Evolutionary conservation across 192 early-diverging fungal genomes (phyloP).

Genomic region (Coemansia sp.): DNA sequence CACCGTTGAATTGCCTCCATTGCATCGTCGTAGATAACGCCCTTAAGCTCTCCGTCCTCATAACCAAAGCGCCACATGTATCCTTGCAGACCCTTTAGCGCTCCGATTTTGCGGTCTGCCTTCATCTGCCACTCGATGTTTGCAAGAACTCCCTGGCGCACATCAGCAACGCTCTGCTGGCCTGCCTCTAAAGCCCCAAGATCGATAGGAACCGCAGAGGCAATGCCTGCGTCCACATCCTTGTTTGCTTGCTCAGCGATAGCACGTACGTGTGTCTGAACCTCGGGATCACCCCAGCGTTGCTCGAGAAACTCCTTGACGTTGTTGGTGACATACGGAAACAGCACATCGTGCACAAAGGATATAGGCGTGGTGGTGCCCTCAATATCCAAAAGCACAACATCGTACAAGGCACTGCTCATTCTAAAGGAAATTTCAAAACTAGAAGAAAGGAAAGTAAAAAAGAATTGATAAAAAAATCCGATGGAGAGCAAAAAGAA

Average conservation of each 20-base stretch:
- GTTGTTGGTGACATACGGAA: slow-evolving; percentile 79
- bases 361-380: slow-evolving; percentile 96
- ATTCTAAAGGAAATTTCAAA: background rate
- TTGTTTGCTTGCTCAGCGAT: slow-evolving; percentile 56
- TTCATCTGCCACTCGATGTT: slow-evolving; percentile 86
- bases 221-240: slow-evolving; percentile 23
- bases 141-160: slow-evolving; percentile 22
- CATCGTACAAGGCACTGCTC: slow-evolving; percentile 23
- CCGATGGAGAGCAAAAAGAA: background rate
- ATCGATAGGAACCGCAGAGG: slow-evolving; percentile 14
- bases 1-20: slow-evolving; percentile 74
- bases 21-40: slow-evolving; percentile 87
- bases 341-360: slow-evolving; percentile 93
- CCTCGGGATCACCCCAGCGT: slow-evolving; percentile 53
- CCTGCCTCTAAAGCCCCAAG: slow-evolving; percentile 5
- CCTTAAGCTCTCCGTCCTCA: slow-evolving; percentile 69
- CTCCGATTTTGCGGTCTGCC: slow-evolving; percentile 85
- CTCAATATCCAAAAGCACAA: slow-evolving; percentile 82
- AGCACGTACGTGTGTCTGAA: slow-evolving; percentile 53
- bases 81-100: slow-evolving; percentile 91
- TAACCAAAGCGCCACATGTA: slow-evolving; percentile 94
- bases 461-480: background rate
- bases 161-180: slow-evolving; percentile 13
- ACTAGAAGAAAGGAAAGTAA: background rate
- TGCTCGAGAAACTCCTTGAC: slow-evolving; percentile 67